Evolutionary conservation across 331 rosid genomes (phyloP), one percentile per base, ranked within the genome.

Genomic region (Dryas integrifolia): DNA sequence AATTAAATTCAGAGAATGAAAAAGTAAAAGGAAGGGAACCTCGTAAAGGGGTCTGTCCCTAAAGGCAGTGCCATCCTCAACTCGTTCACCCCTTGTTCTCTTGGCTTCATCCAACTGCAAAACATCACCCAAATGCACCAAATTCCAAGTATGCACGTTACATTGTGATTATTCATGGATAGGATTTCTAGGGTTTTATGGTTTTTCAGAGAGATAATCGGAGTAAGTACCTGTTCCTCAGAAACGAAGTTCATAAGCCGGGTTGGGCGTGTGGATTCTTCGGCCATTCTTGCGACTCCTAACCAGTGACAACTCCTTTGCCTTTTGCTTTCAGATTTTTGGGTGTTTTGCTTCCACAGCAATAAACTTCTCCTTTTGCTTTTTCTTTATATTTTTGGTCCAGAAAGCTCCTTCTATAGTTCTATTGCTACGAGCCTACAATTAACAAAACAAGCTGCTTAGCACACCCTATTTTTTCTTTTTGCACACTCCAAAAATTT

Each of bases 11-110:
- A 24, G 24, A 26, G 21, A 44, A 48, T 4, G 67, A n/a, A 21
- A 49, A 21, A 35, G 35, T 30, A 30, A 39, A 18, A 58, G 18
- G 9, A 67, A 64, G 57, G 10, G 4, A 74, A 94, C 97, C 95
- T 94, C 96, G 76, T 9, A 89, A 66, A 94, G 96, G 56, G 97
- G 95, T 83, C 96, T 85, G 62, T 94, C 98, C 48, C 98, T 81
- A 35, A 88, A 88, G 53, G 96, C 96, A 72, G 96, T 94, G 56
- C 96, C 95, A 56, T 94, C 98, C 3, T 94, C 98, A 60, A 91
- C 90, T 38, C 96, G 84, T 55, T 86, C 96, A n/a, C 96, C 98
- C 69, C 96, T 88, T 55, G 87, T 41, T 83, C 62, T 86, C 84
- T 91, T 91, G 10, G 92, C 76, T 77, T 91, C 92, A 52, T 83